phyloP scores from a whole-genome alignment of 495 filamentous ascomycete genomes.

The Melanomma pulvis-pyrius region DNA sequence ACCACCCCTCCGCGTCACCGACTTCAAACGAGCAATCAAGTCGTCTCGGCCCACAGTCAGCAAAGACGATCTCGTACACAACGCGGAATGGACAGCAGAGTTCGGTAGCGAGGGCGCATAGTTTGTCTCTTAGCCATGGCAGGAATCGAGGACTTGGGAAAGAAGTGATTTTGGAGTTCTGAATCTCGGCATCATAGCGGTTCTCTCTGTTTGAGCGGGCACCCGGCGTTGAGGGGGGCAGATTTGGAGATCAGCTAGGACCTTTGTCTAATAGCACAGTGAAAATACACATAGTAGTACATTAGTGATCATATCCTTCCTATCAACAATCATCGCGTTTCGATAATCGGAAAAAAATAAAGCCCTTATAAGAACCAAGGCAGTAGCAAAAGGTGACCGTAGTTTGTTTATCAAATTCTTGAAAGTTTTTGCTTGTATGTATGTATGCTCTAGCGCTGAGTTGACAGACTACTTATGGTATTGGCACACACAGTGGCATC shows the following conservation, averaged over 20 bases:
- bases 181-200: conserved; percentile 6
- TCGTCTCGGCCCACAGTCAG: conserved; percentile 87
- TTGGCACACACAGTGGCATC: too few relatives aligned
- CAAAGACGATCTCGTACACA: conserved; percentile 75
- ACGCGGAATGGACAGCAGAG: conserved; percentile 92
- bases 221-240: conserved; percentile 3
- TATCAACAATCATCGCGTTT: too few relatives aligned
- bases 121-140: too few relatives aligned
- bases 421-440: too few relatives aligned
- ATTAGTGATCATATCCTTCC: neutral
- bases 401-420: too few relatives aligned
- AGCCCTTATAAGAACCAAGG: too few relatives aligned
- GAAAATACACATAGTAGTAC: neutral
- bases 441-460: too few relatives aligned
- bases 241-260: neutral
- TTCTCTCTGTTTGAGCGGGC: neutral
- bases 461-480: too few relatives aligned
- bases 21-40: conserved; percentile 92
- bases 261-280: neutral
- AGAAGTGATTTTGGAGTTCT: conserved; percentile 3
- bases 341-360: too few relatives aligned
- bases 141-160: neutral
- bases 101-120: conserved; percentile 89
- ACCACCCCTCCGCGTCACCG: conserved; percentile 81
- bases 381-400: too few relatives aligned